These are phyloP conservation scores for Plasmodium knowlesi DNA, from an alignment of 169 alveolate species.

Conservation along the genomic window DNA sequence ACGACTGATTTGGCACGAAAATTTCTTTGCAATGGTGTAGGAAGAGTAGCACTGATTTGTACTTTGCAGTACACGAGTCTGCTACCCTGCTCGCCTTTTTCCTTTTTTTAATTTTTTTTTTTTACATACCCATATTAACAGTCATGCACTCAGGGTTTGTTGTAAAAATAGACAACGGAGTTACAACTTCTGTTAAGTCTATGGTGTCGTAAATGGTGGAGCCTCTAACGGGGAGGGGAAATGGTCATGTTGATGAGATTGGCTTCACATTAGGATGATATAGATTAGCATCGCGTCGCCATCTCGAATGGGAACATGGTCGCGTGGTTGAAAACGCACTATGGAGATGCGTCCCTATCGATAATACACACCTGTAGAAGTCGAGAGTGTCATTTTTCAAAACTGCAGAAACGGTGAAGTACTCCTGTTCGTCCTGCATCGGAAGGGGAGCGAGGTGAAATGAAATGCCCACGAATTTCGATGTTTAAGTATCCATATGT, in stretches of 20 bases:
- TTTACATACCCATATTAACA: slow-evolving; percentile 34
- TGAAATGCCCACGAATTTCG: not conserved
- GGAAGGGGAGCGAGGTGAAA: not conserved
- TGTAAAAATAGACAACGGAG: slow-evolving; percentile 57
- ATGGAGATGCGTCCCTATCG: not conserved
- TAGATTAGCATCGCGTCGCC: not conserved
- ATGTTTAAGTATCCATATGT: not conserved
- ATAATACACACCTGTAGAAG: slow-evolving; percentile 24
- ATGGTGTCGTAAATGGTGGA: slow-evolving; percentile 31
- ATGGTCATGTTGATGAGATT: not conserved
- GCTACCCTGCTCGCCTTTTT: not conserved
- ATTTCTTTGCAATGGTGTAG: not conserved
- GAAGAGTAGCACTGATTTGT: not conserved
- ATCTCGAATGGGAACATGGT: not conserved
- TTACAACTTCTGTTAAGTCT: slow-evolving; percentile 26
- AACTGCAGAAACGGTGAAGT: slow-evolving; percentile 39
- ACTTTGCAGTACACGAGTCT: not conserved
- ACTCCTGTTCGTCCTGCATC: slow-evolving; percentile 36
- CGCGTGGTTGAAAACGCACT: not conserved
- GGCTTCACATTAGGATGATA: not conserved
- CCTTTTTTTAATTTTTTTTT: not conserved
- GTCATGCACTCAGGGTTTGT: slow-evolving; percentile 58
- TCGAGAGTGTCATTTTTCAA: slow-evolving; percentile 38
- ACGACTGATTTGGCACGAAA: not conserved
- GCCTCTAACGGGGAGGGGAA: slow-evolving; percentile 16